phyloP scores from a whole-genome alignment of 2,329 filamentous ascomycete species.

The Colletotrichum magnum region DNA sequence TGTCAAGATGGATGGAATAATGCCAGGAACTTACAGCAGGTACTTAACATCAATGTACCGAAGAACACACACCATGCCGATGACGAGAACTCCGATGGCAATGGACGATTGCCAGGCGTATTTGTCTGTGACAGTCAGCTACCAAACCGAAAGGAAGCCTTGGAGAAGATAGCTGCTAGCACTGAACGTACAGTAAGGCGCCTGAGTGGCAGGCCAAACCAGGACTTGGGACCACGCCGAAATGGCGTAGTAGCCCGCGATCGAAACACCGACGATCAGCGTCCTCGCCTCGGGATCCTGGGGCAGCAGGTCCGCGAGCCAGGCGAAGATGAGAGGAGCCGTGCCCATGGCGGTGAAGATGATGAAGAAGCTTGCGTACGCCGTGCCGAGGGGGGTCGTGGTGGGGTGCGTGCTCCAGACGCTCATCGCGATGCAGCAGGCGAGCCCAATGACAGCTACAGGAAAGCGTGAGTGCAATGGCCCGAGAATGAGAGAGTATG shows the following conservation, averaged over 20 bases:
- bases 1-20: no score
- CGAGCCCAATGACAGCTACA: conserved; percentile 58
- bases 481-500: neutral
- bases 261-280: conserved; percentile 63
- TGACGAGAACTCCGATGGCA: conserved; percentile 59
- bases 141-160: neutral
- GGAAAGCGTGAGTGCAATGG: neutral
- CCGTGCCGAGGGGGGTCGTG: conserved; percentile 58
- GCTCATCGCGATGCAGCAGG: conserved; percentile 66
- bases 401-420: conserved; percentile 64
- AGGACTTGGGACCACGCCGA: conserved; percentile 66
- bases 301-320: conserved; percentile 63
- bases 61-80: conserved; percentile 59
- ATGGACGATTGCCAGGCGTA: conserved; percentile 64
- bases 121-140: conserved; percentile 48
- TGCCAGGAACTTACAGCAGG: conserved; percentile 42
- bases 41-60: conserved; percentile 60
- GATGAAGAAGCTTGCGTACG: conserved; percentile 68
- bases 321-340: conserved; percentile 66
- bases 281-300: conserved; percentile 65
- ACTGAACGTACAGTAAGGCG: conserved; percentile 59
- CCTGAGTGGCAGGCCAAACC: conserved; percentile 65
- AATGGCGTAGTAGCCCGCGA: conserved; percentile 65
- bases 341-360: conserved; percentile 63
- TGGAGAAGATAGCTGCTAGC: neutral